A percentile compares a stretch with the other conserved stretches of the same genome.
Evolutionary conservation across 2,329 filamentous ascomycete species (phyloP).

Genomic region (Chlorencoelia australis): DNA sequence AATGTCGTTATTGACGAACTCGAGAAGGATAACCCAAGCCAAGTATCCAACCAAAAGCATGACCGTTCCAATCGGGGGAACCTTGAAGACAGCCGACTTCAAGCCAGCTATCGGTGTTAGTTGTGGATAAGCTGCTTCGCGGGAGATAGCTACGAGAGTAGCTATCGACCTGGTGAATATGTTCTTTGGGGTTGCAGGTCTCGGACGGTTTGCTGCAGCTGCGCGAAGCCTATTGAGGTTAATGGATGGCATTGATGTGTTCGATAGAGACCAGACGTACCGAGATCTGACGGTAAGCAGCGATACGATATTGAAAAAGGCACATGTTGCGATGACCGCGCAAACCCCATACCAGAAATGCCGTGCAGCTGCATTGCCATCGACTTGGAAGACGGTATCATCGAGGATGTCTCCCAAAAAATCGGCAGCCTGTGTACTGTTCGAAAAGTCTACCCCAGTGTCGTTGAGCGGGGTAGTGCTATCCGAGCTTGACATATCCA

Average conservation of each 20-base stretch:
- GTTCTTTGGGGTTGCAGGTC: conserved; percentile 26
- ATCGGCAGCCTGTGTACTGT: conserved; percentile 27
- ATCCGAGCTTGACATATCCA: too few species aligned
- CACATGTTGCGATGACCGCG: conserved; percentile 26
- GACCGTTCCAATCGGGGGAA: conserved; percentile 28
- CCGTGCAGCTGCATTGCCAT: conserved; percentile 28
- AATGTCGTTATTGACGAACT: conserved; percentile 29
- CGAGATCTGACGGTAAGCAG: conserved; percentile 21
- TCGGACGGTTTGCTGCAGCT: conserved; percentile 24
- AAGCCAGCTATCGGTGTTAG: conserved; percentile 17
- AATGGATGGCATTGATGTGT: not conserved
- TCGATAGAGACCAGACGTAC: conserved; percentile 7
- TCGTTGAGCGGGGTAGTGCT: conserved; percentile 22
- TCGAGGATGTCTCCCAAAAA: conserved; percentile 30
- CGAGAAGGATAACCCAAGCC: conserved; percentile 30
- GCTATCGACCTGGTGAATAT: conserved; percentile 19
- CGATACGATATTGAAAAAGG: conserved; percentile 24
- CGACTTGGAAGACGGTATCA: conserved; percentile 27
- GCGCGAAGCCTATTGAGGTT: conserved; percentile 24
- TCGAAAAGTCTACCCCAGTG: conserved; percentile 30
- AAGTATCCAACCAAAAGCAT: conserved; percentile 30
- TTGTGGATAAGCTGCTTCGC: conserved; percentile 29
- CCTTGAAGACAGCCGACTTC: conserved; percentile 10
- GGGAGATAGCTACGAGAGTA: conserved; percentile 25
- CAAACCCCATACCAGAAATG: conserved; percentile 32